A percentile compares a stretch with the other conserved stretches of the same genome.
These are phyloP conservation scores for Wickerhamomyces subpelliculosus DNA, from an alignment of 805 yeast species.

Conservation along the genomic window DNA sequence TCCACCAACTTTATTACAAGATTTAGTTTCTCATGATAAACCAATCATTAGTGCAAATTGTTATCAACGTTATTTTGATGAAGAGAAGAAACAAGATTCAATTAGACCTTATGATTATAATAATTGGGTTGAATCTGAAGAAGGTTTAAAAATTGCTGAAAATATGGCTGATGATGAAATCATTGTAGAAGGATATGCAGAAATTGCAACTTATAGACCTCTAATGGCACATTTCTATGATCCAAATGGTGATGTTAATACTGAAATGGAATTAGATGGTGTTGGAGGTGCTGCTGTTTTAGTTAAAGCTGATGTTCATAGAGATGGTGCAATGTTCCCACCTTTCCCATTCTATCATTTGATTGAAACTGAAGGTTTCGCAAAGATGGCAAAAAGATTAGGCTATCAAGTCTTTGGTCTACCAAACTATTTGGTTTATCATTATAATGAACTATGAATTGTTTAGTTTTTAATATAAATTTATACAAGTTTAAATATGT, in stretches of 20 bases:
- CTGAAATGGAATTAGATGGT: conserved; percentile 87
- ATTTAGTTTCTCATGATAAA: conserved; percentile 76
- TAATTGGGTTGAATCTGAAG: conserved; percentile 88
- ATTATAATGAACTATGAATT: conserved; percentile 60
- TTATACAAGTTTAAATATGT: no score
- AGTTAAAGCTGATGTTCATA: conserved; percentile 95
- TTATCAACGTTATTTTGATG: conserved; percentile 71
- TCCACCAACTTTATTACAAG: conserved; percentile 78
- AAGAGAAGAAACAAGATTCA: conserved; percentile 44
- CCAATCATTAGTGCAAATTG: conserved; percentile 91
- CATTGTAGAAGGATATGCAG: conserved; percentile 89
- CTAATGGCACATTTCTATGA: conserved; percentile 88
- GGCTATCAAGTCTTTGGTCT: conserved; percentile 89
- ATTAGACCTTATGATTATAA: conserved; percentile 92
- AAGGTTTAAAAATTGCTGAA: conserved; percentile 69
- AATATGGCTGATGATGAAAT: conserved; percentile 81
- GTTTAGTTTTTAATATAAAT: neutral
- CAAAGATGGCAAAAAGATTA: conserved; percentile 93
- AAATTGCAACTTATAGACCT: conserved; percentile 89
- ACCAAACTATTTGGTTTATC: conserved; percentile 91
- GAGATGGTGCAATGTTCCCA: conserved; percentile 99
- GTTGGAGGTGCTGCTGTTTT: conserved; percentile 97
- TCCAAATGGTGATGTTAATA: conserved; percentile 48
- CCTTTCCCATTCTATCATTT: conserved; percentile 95
- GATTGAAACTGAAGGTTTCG: conserved; percentile 97